Evolutionary conservation across 1,284 basidiomycete genomes (phyloP).

Genomic region (Thelephora terrestris): DNA sequence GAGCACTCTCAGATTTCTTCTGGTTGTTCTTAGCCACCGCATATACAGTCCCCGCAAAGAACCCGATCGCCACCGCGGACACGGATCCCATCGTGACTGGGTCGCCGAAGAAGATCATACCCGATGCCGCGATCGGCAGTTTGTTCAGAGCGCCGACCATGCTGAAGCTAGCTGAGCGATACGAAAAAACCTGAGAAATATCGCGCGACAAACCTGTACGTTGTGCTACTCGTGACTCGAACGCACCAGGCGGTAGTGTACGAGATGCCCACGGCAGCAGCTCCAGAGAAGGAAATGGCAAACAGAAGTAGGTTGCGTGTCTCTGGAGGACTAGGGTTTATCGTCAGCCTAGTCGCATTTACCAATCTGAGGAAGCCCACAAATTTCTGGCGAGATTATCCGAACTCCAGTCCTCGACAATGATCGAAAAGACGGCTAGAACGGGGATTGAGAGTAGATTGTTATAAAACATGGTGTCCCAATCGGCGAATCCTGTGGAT

Average conservation of each 20-base stretch:
- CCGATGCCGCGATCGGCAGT: constrained; percentile 92
- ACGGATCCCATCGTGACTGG: constrained; percentile 80
- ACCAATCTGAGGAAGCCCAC: constrained; percentile 36
- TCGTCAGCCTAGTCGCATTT: neutral
- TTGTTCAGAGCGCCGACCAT: constrained; percentile 99
- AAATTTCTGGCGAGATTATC: constrained; percentile 81
- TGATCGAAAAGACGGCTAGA: constrained; percentile 72
- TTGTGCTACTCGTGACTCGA: constrained; percentile 92
- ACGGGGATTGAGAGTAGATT: constrained; percentile 94
- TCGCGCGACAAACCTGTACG: constrained; percentile 62
- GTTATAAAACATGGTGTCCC: constrained; percentile 99
- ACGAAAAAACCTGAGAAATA: neutral
- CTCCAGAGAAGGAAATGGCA: constrained; percentile 92
- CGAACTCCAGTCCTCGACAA: constrained; percentile 86
- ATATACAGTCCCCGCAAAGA: constrained; percentile 86
- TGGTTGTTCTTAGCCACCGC: constrained; percentile 87
- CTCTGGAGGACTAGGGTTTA: constrained; percentile 60
- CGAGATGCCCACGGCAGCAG: constrained; percentile 94
- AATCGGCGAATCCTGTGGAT: constrained; percentile 95
- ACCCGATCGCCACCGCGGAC: constrained; percentile 81
- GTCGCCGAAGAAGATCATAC: constrained; percentile 95
- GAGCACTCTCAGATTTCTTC: constrained; percentile 48
- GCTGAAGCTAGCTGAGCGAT: constrained; percentile 29
- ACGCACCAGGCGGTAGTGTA: constrained; percentile 99
- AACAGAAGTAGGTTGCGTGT: constrained; percentile 74